Evolutionary conservation across 805 yeast species (phyloP).

Genomic region (Scheffersomyces ergatensis): DNA sequence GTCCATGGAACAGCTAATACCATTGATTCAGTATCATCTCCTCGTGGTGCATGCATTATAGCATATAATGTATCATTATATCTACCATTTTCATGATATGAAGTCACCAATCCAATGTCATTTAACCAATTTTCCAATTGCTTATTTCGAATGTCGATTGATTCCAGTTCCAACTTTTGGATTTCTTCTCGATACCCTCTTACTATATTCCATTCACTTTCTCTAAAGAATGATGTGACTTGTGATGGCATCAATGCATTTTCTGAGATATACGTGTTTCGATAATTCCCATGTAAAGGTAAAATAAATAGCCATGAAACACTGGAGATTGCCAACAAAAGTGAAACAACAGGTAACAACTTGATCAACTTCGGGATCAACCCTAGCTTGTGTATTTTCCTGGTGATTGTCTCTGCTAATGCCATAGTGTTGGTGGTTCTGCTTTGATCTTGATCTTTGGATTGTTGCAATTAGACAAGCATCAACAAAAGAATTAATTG

Average conservation of each 20-base stretch:
- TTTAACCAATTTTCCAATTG: conserved; percentile 57
- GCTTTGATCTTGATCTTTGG: conserved; percentile 1
- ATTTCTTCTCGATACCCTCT: conserved; percentile 77
- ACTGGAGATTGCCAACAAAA: conserved; percentile 33
- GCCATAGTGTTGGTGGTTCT: conserved; percentile 29
- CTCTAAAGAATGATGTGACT: conserved; percentile 87
- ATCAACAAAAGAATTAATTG: not conserved
- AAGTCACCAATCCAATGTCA: conserved; percentile 70
- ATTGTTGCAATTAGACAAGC: not conserved
- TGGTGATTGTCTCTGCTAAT: conserved; percentile 38
- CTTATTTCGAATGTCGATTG: conserved; percentile 39
- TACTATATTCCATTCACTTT: conserved; percentile 89
- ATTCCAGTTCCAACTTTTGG: conserved; percentile 30
- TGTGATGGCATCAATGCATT: conserved; percentile 98
- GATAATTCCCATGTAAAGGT: conserved; percentile 79
- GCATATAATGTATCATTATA: conserved; percentile 62
- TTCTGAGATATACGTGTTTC: conserved; percentile 86
- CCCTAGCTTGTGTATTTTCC: conserved; percentile 39
- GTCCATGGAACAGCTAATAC: conserved; percentile 87
- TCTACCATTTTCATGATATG: conserved; percentile 37
- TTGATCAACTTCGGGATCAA: conserved; percentile 33
- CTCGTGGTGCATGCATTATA: conserved; percentile 86
- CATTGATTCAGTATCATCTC: conserved; percentile 95
- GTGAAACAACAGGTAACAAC: conserved; percentile 31
- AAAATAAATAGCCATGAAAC: conserved; percentile 50